These are phyloP conservation scores for Heliosperma pusillum DNA, from an alignment of 148 eudicot genomes.

Conservation along the genomic window DNA sequence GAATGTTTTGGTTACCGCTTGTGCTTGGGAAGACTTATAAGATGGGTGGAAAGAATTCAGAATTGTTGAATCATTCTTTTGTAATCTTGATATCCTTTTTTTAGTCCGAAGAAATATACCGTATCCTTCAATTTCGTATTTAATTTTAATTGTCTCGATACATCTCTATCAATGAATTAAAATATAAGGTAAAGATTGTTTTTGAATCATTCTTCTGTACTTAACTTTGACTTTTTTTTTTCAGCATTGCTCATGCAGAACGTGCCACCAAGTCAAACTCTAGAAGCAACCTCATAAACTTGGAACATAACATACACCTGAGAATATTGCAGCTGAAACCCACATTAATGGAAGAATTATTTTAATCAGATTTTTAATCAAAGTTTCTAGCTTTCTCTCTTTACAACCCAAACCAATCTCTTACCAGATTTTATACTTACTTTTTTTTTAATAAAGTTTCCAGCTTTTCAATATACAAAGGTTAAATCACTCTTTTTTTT, in stretches of 20 bases:
- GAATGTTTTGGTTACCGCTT: not conserved
- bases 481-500: not conserved
- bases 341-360: not conserved
- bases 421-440: slow-evolving; percentile 9
- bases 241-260: not conserved
- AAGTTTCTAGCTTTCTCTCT: not conserved
- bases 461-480: not conserved
- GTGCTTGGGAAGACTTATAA: not conserved
- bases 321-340: not conserved
- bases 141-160: not conserved
- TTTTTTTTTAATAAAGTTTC: not conserved
- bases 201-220: not conserved
- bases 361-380: not conserved
- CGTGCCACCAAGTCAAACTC: not conserved
- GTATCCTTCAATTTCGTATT: not conserved
- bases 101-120: not conserved
- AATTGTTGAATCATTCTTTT: not conserved
- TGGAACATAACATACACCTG: not conserved
- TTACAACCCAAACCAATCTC: slow-evolving; percentile 7
- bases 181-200: not conserved
- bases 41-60: not conserved
- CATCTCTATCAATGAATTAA: not conserved
- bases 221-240: slow-evolving; percentile 4
- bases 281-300: not conserved
- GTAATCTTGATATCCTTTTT: not conserved